Evolutionary conservation across 2,329 filamentous ascomycete genomes (phyloP), one percentile per base, ranked within the genome.

Genomic region (Hymenoscyphus occultus): DNA sequence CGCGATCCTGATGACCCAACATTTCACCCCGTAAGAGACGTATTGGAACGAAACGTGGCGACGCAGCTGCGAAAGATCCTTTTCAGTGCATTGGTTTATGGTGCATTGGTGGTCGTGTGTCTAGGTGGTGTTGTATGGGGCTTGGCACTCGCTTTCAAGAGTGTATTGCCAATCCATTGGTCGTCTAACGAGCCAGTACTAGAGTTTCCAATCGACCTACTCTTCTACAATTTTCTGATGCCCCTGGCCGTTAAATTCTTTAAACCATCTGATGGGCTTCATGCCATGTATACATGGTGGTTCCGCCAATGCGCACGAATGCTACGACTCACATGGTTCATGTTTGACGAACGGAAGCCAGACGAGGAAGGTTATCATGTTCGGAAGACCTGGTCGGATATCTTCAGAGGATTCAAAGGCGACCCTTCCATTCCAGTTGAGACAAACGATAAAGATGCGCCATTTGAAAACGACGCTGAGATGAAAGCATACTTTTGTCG

Each of bases 201-300:
- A 59, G 95, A 98, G 75, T 98, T 99, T 70, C 95, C 95, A 0
- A 86, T 97, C 67, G 94, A 99, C 74, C 82, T 99, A 1, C 81
- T 99, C 16, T 95, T 98, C 76, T 99, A 97, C 83, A 98, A 98
- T 77, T 96, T 97, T 76, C 81, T 97, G 58, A 95, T 97, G 82
- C 95, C 95, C 0, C 80, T 97, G 59, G 88, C 93, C 13, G 86
- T 98, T 71, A 90, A 86, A 71, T 88, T 92, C 71, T 89, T 97
- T 77, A 91, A 90, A 74, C 93, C 94, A 1, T 92, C 91, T 61
- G 90, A 96, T 74, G 90, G 87, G 0, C 81, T 99, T 2, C 90
- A 96, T 71, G 81, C 84, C 63, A 89, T 97, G 82, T 99, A 97
- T 76, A 89, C 88, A 7, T 98, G 94, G 94, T 99, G 95, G 92